Evolutionary conservation across 176 grass and related monocot genomes (phyloP).

Genomic region (Lolium perenne): DNA sequence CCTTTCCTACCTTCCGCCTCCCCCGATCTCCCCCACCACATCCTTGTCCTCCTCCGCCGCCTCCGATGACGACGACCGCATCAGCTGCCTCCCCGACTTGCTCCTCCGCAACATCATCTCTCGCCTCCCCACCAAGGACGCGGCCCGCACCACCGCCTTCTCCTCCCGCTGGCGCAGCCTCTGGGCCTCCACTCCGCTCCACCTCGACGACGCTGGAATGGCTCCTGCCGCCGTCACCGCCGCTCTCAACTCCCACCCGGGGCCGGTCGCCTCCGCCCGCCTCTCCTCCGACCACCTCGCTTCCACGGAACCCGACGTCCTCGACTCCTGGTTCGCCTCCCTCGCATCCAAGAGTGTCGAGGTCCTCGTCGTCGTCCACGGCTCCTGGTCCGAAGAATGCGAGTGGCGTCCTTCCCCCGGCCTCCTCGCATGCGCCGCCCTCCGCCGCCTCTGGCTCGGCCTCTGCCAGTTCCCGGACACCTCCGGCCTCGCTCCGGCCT

Average conservation of each 20-base stretch:
- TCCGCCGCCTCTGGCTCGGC: conserved; percentile 47
- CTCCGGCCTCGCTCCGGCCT: conserved; percentile 29
- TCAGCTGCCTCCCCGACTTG: conserved; percentile 41
- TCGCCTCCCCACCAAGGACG: conserved; percentile 55
- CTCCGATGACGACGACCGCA: conserved; percentile 24
- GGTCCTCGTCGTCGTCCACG: conserved; percentile 43
- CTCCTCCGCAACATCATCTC: conserved; percentile 52
- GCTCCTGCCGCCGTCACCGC: conserved; percentile 4
- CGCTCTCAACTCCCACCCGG: conserved; percentile 46
- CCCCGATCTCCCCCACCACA: background rate
- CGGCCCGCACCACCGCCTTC: conserved; percentile 47
- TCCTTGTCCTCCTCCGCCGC: background rate
- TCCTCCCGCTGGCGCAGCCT: conserved; percentile 54
- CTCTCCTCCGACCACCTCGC: conserved; percentile 33
- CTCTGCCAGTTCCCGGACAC: conserved; percentile 53
- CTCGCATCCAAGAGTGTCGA: conserved; percentile 39
- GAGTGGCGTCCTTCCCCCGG: conserved; percentile 40
- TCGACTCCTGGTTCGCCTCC: conserved; percentile 41
- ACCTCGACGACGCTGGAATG: conserved; percentile 38
- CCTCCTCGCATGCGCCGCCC: conserved; percentile 38
- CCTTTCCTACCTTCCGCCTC: conserved; percentile 47
- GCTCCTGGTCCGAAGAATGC: conserved; percentile 26
- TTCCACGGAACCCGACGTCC: conserved; percentile 17
- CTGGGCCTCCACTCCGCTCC: conserved; percentile 44
- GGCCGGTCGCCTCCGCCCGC: conserved; percentile 37